A percentile compares a stretch with the other conserved stretches of the same genome.
These are phyloP conservation scores for Blastobotrys mokoenaii DNA, from an alignment of 805 yeast species.

Conservation along the genomic window DNA sequence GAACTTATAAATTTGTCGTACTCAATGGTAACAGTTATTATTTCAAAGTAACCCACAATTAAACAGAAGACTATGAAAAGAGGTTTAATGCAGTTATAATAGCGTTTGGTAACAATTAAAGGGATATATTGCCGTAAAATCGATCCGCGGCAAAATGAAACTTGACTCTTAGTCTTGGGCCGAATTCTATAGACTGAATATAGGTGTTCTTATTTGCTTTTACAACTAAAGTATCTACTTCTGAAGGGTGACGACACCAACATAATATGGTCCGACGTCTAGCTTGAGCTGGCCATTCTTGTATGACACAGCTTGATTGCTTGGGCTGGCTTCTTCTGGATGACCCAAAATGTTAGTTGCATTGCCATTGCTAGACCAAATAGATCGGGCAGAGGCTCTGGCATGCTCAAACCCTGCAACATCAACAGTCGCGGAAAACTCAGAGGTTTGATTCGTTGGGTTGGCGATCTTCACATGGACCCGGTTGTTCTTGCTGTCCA, in stretches of 20 bases:
- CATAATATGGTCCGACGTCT: not conserved
- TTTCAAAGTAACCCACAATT: too few species aligned
- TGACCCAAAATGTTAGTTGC: not conserved
- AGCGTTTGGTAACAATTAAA: too few species aligned
- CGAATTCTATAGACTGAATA: too few species aligned
- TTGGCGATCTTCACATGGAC: constrained; percentile 1
- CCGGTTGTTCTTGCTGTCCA: not conserved
- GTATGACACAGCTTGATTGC: not conserved
- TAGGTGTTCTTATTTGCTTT: too few species aligned
- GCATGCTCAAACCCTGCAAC: constrained; percentile 1
- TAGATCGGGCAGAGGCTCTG: not conserved
- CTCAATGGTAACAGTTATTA: not conserved
- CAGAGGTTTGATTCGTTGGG: not conserved
- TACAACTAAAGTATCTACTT: too few species aligned
- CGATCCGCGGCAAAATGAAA: too few species aligned
- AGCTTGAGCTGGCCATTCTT: constrained; percentile 1
- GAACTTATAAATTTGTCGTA: too few species aligned
- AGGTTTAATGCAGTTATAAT: too few species aligned
- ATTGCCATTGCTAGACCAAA: not conserved
- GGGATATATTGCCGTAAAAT: too few species aligned
- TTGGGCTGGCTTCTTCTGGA: not conserved
- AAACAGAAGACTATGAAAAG: too few species aligned
- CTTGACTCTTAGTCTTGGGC: too few species aligned
- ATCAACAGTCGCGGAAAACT: not conserved
- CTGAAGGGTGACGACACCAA: not conserved